phyloP scores from a whole-genome alignment of 73 alveolate species.

The Paramecium caudatum region DNA sequence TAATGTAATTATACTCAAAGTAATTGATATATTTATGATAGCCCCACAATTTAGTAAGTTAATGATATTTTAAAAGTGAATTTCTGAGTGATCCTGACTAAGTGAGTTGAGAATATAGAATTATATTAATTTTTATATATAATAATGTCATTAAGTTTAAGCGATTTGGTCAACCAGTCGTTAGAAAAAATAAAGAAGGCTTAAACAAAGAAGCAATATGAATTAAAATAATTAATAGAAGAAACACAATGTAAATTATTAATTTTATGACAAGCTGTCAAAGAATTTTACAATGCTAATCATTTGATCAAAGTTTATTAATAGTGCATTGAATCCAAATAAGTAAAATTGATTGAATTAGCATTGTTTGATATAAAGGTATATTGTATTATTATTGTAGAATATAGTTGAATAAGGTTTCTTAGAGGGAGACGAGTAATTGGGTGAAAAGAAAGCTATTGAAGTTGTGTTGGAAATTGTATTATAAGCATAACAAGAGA shows the following conservation, averaged over 20 bases:
- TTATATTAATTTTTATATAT: neutral
- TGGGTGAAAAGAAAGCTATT: constrained; percentile 2
- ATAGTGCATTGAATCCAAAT: constrained; percentile 32
- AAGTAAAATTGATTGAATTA: neutral
- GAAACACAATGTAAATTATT: constrained; percentile 4
- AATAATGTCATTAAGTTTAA: constrained; percentile 50
- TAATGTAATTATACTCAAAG: too few relatives aligned
- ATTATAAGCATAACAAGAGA: neutral
- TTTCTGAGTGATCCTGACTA: neutral
- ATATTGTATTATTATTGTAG: neutral
- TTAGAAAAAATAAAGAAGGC: constrained; percentile 39
- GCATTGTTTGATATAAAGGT: constrained; percentile 59
- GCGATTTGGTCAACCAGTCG: constrained; percentile 19
- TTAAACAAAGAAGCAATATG: constrained; percentile 26
- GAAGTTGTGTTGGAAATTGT: constrained; percentile 35
- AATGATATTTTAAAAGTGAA: too few relatives aligned
- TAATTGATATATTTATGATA: too few relatives aligned
- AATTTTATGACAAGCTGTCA: neutral
- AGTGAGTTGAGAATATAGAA: neutral
- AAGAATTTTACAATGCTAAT: constrained; percentile 34
- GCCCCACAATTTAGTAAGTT: too few relatives aligned
- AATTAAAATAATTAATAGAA: constrained; percentile 7
- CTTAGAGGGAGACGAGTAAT: neutral
- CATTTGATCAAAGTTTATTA: constrained; percentile 25
- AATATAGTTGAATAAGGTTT: constrained; percentile 23